Conservation (phyloP, 2,329 filamentous ascomycete species). For the Furcasterigmium sp. region DNA sequence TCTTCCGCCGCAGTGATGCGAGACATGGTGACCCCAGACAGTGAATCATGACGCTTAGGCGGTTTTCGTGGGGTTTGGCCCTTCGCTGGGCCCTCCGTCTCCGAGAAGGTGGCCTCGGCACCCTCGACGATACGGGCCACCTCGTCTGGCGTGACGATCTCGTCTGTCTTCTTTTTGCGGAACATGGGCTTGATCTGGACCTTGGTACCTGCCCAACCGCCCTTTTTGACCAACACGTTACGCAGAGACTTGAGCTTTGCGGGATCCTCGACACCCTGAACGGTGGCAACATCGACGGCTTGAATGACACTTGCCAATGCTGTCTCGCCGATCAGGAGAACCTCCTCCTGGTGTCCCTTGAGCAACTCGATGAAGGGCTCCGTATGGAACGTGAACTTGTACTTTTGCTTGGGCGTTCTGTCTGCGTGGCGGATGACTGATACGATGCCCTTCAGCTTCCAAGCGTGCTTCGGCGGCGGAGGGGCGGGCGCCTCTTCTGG, state of each 20-base stretch:
- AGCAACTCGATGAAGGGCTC: constrained; percentile 92
- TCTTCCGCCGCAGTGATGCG: constrained; percentile 92
- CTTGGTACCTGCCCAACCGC: constrained; percentile 90
- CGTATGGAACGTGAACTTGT: constrained; percentile 98
- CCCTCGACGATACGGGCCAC: constrained; percentile 22
- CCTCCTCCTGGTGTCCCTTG: constrained; percentile 93
- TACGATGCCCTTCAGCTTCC: constrained; percentile 97
- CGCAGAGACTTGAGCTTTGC: constrained; percentile 81
- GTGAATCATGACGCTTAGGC: constrained; percentile 70
- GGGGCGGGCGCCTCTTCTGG: constrained; percentile 48
- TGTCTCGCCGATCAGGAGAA: constrained; percentile 85
- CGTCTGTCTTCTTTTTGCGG: constrained; percentile 73
- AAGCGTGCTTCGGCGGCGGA: constrained; percentile 80
- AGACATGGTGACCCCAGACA: constrained; percentile 86
- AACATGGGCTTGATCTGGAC: constrained; percentile 99
- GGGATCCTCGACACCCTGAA: constrained; percentile 75
- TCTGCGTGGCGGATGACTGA: constrained; percentile 95
- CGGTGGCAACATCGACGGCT: constrained; percentile 76
- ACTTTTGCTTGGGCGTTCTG: constrained; percentile 96
- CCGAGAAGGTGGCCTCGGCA: constrained; percentile 15
- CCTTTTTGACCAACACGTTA: constrained; percentile 87
- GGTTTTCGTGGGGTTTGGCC: constrained; percentile 28
- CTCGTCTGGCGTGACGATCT: constrained; percentile 31
- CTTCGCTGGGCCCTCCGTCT: constrained; percentile 6
- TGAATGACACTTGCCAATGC: constrained; percentile 84